A percentile compares a stretch with the other conserved stretches of the same genome.
phyloP scores from a whole-genome alignment of 352 stramenopile species.

The Globisporangium perplexum region DNA sequence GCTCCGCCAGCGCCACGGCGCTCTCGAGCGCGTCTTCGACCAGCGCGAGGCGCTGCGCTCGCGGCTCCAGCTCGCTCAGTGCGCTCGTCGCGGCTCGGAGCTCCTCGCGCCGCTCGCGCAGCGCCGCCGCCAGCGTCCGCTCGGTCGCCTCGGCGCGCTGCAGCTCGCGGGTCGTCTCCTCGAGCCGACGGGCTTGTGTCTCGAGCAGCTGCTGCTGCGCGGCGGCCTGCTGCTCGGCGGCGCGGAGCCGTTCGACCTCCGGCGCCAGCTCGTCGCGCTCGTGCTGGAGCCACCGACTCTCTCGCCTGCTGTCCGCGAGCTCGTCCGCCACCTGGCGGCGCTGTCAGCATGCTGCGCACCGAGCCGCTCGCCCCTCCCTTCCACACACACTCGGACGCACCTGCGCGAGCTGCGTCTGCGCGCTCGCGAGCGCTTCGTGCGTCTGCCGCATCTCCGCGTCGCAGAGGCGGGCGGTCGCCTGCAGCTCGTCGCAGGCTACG shows the following conservation, averaged over 20 bases:
- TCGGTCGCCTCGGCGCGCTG: not conserved
- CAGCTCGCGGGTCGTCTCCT: not conserved
- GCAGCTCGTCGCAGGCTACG: conserved; percentile 20
- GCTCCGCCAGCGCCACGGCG: conserved; percentile 23
- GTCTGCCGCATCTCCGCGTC: conserved; percentile 31
- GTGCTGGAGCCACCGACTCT: conserved; percentile 4
- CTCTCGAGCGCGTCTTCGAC: conserved; percentile 19
- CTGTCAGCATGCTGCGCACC: not conserved
- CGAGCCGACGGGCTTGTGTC: not conserved
- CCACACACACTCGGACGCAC: no score
- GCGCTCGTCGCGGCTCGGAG: conserved; percentile 2
- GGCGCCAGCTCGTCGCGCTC: not conserved
- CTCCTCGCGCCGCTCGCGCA: not conserved
- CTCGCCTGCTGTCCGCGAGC: conserved; percentile 1
- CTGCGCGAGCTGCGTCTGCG: conserved; percentile 1
- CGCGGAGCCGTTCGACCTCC: conserved; percentile 1
- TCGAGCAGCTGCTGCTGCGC: not conserved
- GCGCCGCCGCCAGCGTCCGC: not conserved
- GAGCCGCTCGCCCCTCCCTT: no score
- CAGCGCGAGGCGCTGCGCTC: conserved; percentile 10
- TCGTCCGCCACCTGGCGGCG: no score
- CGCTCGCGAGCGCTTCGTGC: conserved; percentile 11
- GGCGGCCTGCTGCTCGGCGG: conserved; percentile 3
- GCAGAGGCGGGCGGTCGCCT: conserved; percentile 25
- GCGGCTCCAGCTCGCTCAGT: conserved; percentile 13